A percentile compares a stretch with the other conserved stretches of the same genome.
phyloP scores from a whole-genome alignment of 768 basidiomycete genomes.

The Lentinula lateritia region DNA sequence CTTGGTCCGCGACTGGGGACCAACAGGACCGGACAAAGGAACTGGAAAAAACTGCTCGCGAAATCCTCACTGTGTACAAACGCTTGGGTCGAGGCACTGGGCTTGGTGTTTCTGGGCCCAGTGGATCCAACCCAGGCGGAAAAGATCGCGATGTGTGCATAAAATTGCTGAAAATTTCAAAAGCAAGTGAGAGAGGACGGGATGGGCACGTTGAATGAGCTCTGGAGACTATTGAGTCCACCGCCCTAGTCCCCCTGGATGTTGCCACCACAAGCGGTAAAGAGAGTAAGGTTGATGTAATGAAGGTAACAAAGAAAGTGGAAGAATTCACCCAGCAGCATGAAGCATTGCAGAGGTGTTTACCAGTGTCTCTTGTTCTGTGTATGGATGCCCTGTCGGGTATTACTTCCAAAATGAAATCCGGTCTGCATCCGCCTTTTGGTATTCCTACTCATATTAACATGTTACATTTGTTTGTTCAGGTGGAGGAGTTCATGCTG shows the following conservation, averaged over 20 bases:
- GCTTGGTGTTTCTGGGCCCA: not conserved
- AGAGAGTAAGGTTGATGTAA: slow-evolving; percentile 49
- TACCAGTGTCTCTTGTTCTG: slow-evolving; percentile 81
- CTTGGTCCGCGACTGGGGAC: not conserved
- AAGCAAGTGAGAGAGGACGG: slow-evolving; percentile 75
- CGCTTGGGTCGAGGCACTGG: slow-evolving; percentile 20
- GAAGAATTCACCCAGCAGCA: slow-evolving; percentile 88
- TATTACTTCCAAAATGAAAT: slow-evolving; percentile 74
- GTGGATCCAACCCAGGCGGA: slow-evolving; percentile 58
- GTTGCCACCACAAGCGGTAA: slow-evolving; percentile 14
- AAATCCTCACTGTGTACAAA: slow-evolving; percentile 78
- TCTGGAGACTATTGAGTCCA: slow-evolving; percentile 76
- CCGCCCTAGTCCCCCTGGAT: slow-evolving; percentile 80
- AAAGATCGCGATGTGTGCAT: slow-evolving; percentile 71
- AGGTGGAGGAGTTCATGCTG: not conserved
- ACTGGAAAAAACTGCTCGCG: slow-evolving; percentile 70
- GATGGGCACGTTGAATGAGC: slow-evolving; percentile 32
- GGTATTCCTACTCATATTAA: not conserved
- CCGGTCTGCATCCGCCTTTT: slow-evolving; percentile 30
- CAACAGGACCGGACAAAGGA: slow-evolving; percentile 58
- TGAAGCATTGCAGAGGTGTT: slow-evolving; percentile 82
- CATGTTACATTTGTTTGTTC: not conserved
- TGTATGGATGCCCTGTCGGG: slow-evolving; percentile 90
- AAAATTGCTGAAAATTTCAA: slow-evolving; percentile 71
- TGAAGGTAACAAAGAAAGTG: slow-evolving; percentile 77